These are phyloP conservation scores for Breviolum minutum DNA, from an alignment of 73 alveolate genomes.

Conservation along the genomic window DNA sequence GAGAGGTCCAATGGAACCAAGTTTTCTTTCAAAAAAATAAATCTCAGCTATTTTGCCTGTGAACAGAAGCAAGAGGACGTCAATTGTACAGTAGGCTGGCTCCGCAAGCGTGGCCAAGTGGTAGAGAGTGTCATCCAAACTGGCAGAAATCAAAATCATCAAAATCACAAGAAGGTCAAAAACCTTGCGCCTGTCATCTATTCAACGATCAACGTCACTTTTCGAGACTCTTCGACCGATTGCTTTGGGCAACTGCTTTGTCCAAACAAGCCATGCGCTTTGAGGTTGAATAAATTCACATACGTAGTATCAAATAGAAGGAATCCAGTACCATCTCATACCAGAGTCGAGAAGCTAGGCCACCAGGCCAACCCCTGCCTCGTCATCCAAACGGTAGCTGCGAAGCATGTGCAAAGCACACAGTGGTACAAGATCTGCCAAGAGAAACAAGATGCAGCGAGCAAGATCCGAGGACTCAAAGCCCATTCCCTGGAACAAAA, in stretches of 20 bases:
- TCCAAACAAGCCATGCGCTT: too few relatives aligned
- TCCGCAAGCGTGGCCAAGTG: slow-evolving; percentile 76
- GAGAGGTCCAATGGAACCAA: too few relatives aligned
- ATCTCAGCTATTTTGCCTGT: not conserved
- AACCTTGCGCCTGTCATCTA: too few relatives aligned
- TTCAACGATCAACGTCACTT: too few relatives aligned
- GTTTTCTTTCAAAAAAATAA: not conserved
- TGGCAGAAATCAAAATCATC: not conserved
- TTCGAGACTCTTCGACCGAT: too few relatives aligned
- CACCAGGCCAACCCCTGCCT: not conserved
- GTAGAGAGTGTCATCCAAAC: slow-evolving; percentile 53
- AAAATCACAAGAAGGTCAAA: too few relatives aligned
- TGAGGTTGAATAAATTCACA: not conserved
- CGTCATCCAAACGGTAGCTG: not conserved
- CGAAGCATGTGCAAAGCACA: slow-evolving; percentile 23
- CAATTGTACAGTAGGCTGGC: slow-evolving; percentile 60
- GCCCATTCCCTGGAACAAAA: too few relatives aligned
- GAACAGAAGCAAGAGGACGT: slow-evolving; percentile 36
- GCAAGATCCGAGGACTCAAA: not conserved
- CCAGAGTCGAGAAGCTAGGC: not conserved
- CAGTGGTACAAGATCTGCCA: slow-evolving; percentile 47
- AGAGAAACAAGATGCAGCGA: not conserved
- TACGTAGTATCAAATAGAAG: too few relatives aligned
- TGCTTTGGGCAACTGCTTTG: too few relatives aligned
- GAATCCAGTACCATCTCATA: not conserved